Evolutionary conservation across 2,329 filamentous ascomycete genomes (phyloP).

Genomic region (Ophiognomonia clavigignenti-juglandacearum): DNA sequence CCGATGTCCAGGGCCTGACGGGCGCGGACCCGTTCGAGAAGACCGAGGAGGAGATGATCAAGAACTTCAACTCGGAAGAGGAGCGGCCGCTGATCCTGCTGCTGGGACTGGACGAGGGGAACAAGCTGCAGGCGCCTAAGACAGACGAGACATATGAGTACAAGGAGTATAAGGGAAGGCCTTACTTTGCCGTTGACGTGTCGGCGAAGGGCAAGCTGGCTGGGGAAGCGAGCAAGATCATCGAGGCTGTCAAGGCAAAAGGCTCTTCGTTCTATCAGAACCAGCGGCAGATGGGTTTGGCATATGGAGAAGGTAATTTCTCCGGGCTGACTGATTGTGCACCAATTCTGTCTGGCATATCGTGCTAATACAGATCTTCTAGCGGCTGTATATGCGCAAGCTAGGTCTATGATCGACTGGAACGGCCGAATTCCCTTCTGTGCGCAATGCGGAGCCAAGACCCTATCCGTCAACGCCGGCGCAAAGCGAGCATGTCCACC

Average conservation of each 20-base stretch:
- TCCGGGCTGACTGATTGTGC: neutral
- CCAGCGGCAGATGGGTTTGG: slow-evolving; percentile 35
- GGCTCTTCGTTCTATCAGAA: slow-evolving; percentile 65
- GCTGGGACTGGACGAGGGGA: slow-evolving; percentile 70
- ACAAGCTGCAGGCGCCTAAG: slow-evolving; percentile 23
- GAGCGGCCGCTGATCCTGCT: slow-evolving; percentile 73
- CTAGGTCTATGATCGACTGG: slow-evolving; percentile 87
- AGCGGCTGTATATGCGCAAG: slow-evolving; percentile 90
- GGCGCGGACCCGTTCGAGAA: slow-evolving; percentile 66
- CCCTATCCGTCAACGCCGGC: slow-evolving; percentile 71
- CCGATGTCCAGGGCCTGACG: slow-evolving; percentile 66
- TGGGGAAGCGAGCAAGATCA: slow-evolving; percentile 50
- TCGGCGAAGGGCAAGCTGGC: slow-evolving; percentile 64
- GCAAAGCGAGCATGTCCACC: slow-evolving; percentile 78
- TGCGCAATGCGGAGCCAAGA: slow-evolving; percentile 78
- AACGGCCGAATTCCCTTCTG: slow-evolving; percentile 91
- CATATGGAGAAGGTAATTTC: slow-evolving; percentile 41
- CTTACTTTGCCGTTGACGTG: slow-evolving; percentile 87
- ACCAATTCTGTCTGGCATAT: neutral
- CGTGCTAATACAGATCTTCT: slow-evolving; percentile 11
- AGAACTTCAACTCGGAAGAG: slow-evolving; percentile 66
- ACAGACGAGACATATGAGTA: slow-evolving; percentile 47
- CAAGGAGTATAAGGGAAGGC: slow-evolving; percentile 69
- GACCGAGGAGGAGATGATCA: slow-evolving; percentile 68
- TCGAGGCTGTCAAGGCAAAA: slow-evolving; percentile 51